A percentile compares a stretch with the other conserved stretches of the same genome.
These are phyloP conservation scores for Podospora comata DNA, from an alignment of 495 filamentous ascomycete species.

Conservation along the genomic window DNA sequence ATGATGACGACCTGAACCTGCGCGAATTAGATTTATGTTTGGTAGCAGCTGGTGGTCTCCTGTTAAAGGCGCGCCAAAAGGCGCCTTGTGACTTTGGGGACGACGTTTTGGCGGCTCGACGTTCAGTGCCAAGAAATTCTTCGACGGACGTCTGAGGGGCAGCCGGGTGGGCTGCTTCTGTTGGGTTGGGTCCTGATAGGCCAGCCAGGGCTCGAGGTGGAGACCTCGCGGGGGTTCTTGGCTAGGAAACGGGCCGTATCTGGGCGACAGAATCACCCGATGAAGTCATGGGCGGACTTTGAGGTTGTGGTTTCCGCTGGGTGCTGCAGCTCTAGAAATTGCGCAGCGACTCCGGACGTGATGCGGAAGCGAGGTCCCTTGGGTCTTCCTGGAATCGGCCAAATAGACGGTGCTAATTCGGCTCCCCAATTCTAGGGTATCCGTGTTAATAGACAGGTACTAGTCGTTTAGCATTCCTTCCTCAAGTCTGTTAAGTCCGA, in stretches of 20 bases:
- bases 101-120: conserved; percentile 32
- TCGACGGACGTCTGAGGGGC: background rate
- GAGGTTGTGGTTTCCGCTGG: conserved; percentile 17
- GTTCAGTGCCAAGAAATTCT: conserved; percentile 9
- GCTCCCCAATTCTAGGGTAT: conserved; percentile 3
- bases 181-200: conserved; percentile 19
- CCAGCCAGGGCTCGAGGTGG: conserved; percentile 12
- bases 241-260: conserved; percentile 33
- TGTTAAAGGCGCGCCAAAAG: conserved; percentile 19
- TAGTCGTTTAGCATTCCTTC: background rate
- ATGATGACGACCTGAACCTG: conserved; percentile 7
- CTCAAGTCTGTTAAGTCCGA: background rate
- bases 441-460: conserved; percentile 2
- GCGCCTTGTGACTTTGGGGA: conserved; percentile 23
- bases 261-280: conserved; percentile 24
- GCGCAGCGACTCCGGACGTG: conserved; percentile 4
- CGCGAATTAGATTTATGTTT: conserved; percentile 12
- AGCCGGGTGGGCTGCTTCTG: conserved; percentile 1
- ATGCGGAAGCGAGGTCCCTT: conserved; percentile 13
- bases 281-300: conserved; percentile 21
- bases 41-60: conserved; percentile 15
- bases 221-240: conserved; percentile 19
- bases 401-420: conserved; percentile 18
- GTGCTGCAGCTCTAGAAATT: background rate
- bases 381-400: conserved; percentile 11